A percentile compares a stretch with the other conserved stretches of the same genome.
phyloP scores from a whole-genome alignment of 768 basidiomycete genomes.

The Lactarius psammicola region DNA sequence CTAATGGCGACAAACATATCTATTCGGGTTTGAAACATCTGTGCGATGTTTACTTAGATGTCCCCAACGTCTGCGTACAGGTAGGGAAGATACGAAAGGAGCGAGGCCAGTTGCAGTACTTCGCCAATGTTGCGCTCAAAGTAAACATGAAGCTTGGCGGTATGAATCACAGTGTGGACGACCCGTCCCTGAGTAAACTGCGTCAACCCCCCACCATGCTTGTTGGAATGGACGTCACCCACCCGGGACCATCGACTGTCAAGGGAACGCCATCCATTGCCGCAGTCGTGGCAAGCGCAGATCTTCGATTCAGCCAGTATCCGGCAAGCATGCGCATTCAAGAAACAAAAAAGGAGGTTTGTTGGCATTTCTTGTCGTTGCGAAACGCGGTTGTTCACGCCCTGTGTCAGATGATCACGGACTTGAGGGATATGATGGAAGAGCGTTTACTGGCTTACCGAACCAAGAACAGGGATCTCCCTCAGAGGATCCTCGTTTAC shows the following conservation, averaged over 20 bases:
- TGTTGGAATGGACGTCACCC: conserved; percentile 67
- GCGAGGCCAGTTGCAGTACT: conserved; percentile 52
- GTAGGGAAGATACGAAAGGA: conserved; percentile 67
- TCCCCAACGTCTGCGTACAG: conserved; percentile 71
- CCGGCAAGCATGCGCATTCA: conserved; percentile 52
- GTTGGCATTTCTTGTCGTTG: not conserved
- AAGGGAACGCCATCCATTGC: conserved; percentile 53
- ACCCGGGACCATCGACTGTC: conserved; percentile 73
- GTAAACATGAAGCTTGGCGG: conserved; percentile 57
- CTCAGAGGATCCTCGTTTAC: conserved; percentile 51
- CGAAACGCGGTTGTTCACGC: not conserved
- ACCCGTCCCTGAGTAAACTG: conserved; percentile 41
- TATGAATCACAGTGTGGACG: conserved; percentile 48
- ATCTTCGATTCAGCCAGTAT: conserved; percentile 47
- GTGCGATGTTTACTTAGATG: conserved; percentile 49
- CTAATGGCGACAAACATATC: conserved; percentile 47
- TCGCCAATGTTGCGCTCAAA: conserved; percentile 55
- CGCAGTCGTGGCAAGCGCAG: conserved; percentile 52
- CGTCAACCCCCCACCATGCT: conserved; percentile 47
- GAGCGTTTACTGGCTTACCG: conserved; percentile 45
- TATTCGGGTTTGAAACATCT: conserved; percentile 54
- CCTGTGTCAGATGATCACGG: conserved; percentile 45
- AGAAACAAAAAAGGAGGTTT: conserved; percentile 70
- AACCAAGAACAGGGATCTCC: conserved; percentile 40
- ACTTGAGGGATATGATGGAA: conserved; percentile 49